Percentiles rank a stretch among this genome's conserved stretches.
Conservation (phyloP, 2,329 filamentous ascomycete species). For the Fusarium torulosum region DNA sequence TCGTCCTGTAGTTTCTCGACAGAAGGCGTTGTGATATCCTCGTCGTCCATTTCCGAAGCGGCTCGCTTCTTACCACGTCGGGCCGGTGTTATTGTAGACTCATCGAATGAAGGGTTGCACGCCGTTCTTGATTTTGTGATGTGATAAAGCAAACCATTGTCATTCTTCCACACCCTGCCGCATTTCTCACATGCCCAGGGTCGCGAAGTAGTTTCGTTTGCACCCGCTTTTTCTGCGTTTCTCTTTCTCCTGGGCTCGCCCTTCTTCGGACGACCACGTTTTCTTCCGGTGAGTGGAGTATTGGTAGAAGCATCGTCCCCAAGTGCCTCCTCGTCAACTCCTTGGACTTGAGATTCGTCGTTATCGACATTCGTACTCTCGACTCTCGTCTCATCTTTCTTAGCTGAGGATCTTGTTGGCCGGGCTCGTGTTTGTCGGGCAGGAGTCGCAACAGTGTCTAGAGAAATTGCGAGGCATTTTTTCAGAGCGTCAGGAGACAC, state of each 20-base stretch:
- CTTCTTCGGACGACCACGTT: constrained; percentile 42
- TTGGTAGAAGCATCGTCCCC: constrained; percentile 2
- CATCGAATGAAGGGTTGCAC: constrained; percentile 63
- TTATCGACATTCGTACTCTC: background rate
- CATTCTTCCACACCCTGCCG: constrained; percentile 68
- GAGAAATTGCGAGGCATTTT: background rate
- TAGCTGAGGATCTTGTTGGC: constrained; percentile 29
- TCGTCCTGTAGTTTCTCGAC: constrained; percentile 1
- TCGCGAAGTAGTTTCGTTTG: constrained; percentile 42
- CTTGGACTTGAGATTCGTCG: constrained; percentile 4
- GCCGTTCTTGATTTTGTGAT: constrained; percentile 65
- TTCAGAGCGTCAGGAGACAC: constrained; percentile 20
- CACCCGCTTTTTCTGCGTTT: constrained; percentile 14
- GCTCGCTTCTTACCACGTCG: constrained; percentile 35
- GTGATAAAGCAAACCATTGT: constrained; percentile 70
- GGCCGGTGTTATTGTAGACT: constrained; percentile 20
- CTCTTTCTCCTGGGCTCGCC: constrained; percentile 27
- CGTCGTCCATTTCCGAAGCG: constrained; percentile 20
- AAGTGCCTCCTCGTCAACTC: constrained; percentile 3
- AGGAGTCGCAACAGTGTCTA: constrained; percentile 16
- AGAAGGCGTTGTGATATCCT: constrained; percentile 2
- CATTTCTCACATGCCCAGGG: constrained; percentile 66
- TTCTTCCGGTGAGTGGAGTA: constrained; percentile 44
- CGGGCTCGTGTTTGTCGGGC: constrained; percentile 20
- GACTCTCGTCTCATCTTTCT: constrained; percentile 3